Conservation (phyloP, 495 filamentous ascomycete species). For the Talaromyces stipitatus region DNA sequence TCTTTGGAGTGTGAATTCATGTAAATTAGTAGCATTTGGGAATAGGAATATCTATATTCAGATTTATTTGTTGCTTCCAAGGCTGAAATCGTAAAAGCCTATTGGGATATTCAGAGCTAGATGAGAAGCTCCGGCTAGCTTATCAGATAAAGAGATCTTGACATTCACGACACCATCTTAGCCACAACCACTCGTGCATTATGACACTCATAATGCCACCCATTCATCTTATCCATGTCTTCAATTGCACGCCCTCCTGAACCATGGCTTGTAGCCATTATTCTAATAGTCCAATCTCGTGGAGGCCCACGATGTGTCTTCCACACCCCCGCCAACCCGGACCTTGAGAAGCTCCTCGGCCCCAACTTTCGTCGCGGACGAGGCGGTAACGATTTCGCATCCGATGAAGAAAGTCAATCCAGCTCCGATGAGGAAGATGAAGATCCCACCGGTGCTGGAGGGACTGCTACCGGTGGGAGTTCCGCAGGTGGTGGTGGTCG, state of each 20-base stretch:
- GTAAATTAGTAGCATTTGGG: not conserved
- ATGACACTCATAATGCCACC: not conserved
- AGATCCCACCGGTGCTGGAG: conserved; percentile 19
- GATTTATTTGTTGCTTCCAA: not conserved
- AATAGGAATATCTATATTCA: not conserved
- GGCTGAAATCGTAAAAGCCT: too few relatives aligned
- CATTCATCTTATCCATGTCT: conserved; percentile 27
- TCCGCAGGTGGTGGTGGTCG: conserved; percentile 12
- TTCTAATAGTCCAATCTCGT: conserved; percentile 73
- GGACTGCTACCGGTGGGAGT: conserved; percentile 6
- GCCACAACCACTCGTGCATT: not conserved
- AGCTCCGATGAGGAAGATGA: conserved; percentile 46
- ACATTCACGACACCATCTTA: not conserved
- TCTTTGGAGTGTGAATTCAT: not conserved
- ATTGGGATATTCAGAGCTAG: too few relatives aligned
- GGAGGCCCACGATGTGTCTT: conserved; percentile 82
- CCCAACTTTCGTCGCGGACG: conserved; percentile 27
- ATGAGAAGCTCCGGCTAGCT: not conserved
- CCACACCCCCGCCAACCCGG: conserved; percentile 72
- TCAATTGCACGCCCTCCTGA: conserved; percentile 44
- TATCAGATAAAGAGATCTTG: not conserved
- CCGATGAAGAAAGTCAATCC: conserved; percentile 38
- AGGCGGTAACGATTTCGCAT: conserved; percentile 31
- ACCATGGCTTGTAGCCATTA: conserved; percentile 64
- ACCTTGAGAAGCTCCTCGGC: conserved; percentile 33